These are phyloP conservation scores for Crucihimalaya himalaica DNA, from an alignment of 345 rosid species.

Conservation along the genomic window DNA sequence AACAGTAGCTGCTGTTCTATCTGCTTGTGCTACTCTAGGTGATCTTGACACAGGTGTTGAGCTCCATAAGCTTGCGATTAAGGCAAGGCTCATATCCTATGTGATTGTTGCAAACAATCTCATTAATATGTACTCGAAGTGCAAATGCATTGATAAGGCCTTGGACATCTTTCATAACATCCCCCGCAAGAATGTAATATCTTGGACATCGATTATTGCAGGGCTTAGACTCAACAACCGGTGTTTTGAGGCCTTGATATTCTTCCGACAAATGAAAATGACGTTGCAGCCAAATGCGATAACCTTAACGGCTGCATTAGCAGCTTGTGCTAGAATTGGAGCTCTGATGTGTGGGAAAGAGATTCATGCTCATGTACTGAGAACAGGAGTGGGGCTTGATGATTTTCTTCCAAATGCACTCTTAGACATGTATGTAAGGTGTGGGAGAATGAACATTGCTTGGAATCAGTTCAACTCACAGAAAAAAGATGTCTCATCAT, in stretches of 20 bases:
- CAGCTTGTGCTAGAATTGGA: slow-evolving; percentile 85
- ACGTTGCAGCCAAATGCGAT: slow-evolving; percentile 61
- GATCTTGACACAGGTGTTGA: slow-evolving; percentile 54
- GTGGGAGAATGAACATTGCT: slow-evolving; percentile 70
- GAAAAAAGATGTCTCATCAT: slow-evolving; percentile 61
- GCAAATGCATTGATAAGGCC: slow-evolving; percentile 67
- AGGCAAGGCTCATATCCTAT: slow-evolving; percentile 54
- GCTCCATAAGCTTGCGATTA: slow-evolving; percentile 65
- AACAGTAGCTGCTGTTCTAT: slow-evolving; percentile 64
- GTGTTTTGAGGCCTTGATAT: slow-evolving; percentile 72
- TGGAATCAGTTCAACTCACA: slow-evolving; percentile 62
- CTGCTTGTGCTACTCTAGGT: slow-evolving; percentile 69
- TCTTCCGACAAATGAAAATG: slow-evolving; percentile 66
- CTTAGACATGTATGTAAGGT: slow-evolving; percentile 77
- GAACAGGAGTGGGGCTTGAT: slow-evolving; percentile 53
- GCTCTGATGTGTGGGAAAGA: slow-evolving; percentile 80
- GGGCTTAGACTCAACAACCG: slow-evolving; percentile 75
- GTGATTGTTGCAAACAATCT: slow-evolving; percentile 68
- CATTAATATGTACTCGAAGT: slow-evolving; percentile 86
- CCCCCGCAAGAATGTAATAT: slow-evolving; percentile 69
- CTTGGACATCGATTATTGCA: slow-evolving; percentile 80
- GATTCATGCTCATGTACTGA: slow-evolving; percentile 69
- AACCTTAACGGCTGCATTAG: slow-evolving; percentile 68
- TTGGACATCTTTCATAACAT: slow-evolving; percentile 63
- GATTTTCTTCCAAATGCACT: slow-evolving; percentile 72